Evolutionary conservation across 2,329 filamentous ascomycete species (phyloP).

Genomic region (Albophoma yamanashiensis): DNA sequence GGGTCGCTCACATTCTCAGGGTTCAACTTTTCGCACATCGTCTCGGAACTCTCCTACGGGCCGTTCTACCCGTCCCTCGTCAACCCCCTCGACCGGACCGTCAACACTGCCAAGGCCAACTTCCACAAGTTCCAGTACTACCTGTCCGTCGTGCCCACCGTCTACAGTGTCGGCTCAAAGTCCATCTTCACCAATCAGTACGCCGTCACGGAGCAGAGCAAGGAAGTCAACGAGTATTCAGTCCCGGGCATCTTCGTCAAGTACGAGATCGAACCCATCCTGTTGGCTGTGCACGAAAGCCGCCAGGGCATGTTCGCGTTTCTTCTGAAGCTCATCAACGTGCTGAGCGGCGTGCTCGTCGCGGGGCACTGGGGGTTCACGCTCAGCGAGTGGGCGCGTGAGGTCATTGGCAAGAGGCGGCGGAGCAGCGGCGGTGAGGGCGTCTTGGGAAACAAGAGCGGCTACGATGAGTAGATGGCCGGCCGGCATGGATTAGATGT

Average conservation of each 20-base stretch:
- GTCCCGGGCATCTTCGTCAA: conserved; percentile 96
- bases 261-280: conserved; percentile 95
- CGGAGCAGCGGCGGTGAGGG: conserved; percentile 34
- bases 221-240: conserved; percentile 53
- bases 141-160: conserved; percentile 85
- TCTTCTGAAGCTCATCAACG: conserved; percentile 76
- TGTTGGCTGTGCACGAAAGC: conserved; percentile 75
- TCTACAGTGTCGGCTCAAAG: conserved; percentile 63
- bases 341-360: conserved; percentile 82
- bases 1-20: conserved; percentile 31
- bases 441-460: conserved; percentile 37
- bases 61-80: conserved; percentile 90
- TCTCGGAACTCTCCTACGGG: conserved; percentile 93
- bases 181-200: conserved; percentile 94
- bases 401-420: conserved; percentile 40
- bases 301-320: conserved; percentile 66
- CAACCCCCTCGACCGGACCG: conserved; percentile 89
- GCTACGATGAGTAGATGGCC: conserved; percentile 12
- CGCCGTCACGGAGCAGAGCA: conserved; percentile 83
- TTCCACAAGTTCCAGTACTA: conserved; percentile 99
- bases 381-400: conserved; percentile 62
- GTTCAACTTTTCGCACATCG: conserved; percentile 97
- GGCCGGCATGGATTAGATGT: not conserved
- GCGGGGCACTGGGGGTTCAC: conserved; percentile 91
- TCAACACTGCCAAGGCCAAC: conserved; percentile 61